phyloP scores from a whole-genome alignment of 345 rosid genomes.

The Corchorus capsularis region DNA sequence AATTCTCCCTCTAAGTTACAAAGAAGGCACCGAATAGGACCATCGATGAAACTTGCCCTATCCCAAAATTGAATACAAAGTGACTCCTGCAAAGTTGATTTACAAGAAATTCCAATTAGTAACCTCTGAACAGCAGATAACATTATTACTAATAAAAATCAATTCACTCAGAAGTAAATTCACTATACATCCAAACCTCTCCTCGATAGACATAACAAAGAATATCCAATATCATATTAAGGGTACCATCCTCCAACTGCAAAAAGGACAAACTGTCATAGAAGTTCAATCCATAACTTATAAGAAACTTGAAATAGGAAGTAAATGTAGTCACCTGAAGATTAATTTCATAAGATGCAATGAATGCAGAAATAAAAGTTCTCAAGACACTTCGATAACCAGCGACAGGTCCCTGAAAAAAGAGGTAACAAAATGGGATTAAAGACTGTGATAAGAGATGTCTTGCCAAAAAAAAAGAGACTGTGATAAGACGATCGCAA shows the following conservation, averaged over 20 bases:
- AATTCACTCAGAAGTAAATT: conserved; percentile 21
- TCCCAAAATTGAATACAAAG: conserved; percentile 99
- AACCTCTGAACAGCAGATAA: conserved; percentile 11
- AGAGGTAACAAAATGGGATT: not conserved
- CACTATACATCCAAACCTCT: conserved; percentile 59
- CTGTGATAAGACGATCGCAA: too few species aligned
- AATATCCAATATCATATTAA: conserved; percentile 79
- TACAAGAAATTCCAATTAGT: conserved; percentile 31
- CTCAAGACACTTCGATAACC: conserved; percentile 87
- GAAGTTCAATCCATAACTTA: conserved; percentile 5
- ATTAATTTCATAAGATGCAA: conserved; percentile 93
- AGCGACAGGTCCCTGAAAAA: conserved; percentile 64
- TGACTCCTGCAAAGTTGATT: conserved; percentile 64
- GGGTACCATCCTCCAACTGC: conserved; percentile 71
- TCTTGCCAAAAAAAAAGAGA: too few species aligned
- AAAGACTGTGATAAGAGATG: not conserved
- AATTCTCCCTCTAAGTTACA: conserved; percentile 88
- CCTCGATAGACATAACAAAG: conserved; percentile 85
- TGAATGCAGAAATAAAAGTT: conserved; percentile 85
- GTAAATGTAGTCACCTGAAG: conserved; percentile 56
- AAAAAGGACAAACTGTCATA: conserved; percentile 26
- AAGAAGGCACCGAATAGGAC: conserved; percentile 95
- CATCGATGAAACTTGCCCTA: conserved; percentile 81
- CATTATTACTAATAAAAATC: conserved; percentile 8
- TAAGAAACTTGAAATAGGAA: conserved; percentile 16